Base-by-base conservation (phyloP, 306 rosid genomes). In the Inga oerstediana region DNA sequence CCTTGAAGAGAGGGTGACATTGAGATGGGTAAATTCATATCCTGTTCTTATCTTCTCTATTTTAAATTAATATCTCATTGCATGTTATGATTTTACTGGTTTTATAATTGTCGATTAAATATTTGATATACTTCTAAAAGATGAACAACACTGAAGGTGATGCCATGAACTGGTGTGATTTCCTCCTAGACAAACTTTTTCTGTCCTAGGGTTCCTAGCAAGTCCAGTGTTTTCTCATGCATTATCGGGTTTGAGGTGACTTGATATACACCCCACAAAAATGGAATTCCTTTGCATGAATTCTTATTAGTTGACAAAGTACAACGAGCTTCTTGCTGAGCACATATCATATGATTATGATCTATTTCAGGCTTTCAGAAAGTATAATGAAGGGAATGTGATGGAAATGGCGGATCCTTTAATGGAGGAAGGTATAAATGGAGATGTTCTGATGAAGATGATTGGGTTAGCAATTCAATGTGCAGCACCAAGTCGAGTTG, bases 21-120 rank as follows among this genome's bases (percentile, higher is more conserved):
- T 96, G 59, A 89, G 93, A 96, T 96, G 99, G 99, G 99, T 96
- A 80, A 81, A 88, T 79, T 88, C 76, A 80, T 74, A 69, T 49
- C 66, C 66, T 22, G 32, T 20, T 86, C 79, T 84, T 58, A 27
- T 67, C n/a, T 67, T 67, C 45, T 67, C 14, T 67, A 5, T 22
- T 16, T 34, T 45, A 44, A 48, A 69, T 49, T 45, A 68, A 27
- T 46, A 67, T 34, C 45, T 32, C 46, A 67, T 59, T 16, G n/a
- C 54, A 0, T 72, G 19, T 78, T 27, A 15, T 32, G 10, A 30
- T 52, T 49, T 66, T 75, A 39, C 80, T 72, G 66, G 37, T 72
- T 20, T 80, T 12, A 13, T 83, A 43, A n/a, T 15, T 59, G 74
- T 79, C 20, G 68, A 79, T 62, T 67, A 39, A 41, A 62, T 39